Percentiles rank a stretch among this genome's conserved stretches.
These are phyloP conservation scores for Rostrohypoxylon terebratum DNA, from an alignment of 495 filamentous ascomycete species.

Conservation along the genomic window DNA sequence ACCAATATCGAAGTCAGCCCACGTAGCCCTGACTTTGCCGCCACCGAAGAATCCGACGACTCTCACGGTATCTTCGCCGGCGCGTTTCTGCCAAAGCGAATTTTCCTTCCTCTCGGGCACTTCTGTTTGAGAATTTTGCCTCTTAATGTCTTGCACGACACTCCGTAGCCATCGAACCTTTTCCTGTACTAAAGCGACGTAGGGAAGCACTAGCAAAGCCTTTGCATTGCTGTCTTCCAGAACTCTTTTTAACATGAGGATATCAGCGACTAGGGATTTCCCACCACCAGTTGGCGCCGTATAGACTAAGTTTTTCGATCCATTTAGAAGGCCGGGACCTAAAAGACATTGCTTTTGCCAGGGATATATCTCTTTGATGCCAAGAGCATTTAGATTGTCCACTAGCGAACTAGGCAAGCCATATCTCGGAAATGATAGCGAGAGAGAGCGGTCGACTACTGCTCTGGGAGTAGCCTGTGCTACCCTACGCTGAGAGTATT, in stretches of 20 bases:
- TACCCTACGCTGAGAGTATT: conserved; percentile 61
- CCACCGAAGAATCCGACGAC: conserved; percentile 83
- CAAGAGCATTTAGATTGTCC: conserved; percentile 71
- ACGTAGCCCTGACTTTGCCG: conserved; percentile 70
- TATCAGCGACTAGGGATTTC: conserved; percentile 81
- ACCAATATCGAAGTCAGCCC: conserved; percentile 82
- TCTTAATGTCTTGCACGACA: conserved; percentile 73
- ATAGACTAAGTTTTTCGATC: conserved; percentile 79
- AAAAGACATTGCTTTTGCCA: conserved; percentile 87
- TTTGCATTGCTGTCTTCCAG: conserved; percentile 74
- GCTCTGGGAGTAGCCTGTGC: conserved; percentile 62
- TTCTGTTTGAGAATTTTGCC: conserved; percentile 32
- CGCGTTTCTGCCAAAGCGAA: conserved; percentile 55
- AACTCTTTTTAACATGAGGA: conserved; percentile 79
- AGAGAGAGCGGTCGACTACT: conserved; percentile 69
- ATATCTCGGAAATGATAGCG: conserved; percentile 72
- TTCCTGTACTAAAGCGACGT: conserved; percentile 85
- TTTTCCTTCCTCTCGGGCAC: conserved; percentile 41
- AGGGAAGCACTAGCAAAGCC: conserved; percentile 82
- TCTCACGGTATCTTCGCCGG: conserved; percentile 64
- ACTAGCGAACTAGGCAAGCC: conserved; percentile 70
- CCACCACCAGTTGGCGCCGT: conserved; percentile 87
- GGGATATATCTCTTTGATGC: conserved; percentile 77
- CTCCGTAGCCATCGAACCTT: conserved; percentile 82
- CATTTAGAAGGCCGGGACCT: conserved; percentile 72